phyloP scores from a whole-genome alignment of 352 stramenopile genomes.

The Globisporangium lucens region DNA sequence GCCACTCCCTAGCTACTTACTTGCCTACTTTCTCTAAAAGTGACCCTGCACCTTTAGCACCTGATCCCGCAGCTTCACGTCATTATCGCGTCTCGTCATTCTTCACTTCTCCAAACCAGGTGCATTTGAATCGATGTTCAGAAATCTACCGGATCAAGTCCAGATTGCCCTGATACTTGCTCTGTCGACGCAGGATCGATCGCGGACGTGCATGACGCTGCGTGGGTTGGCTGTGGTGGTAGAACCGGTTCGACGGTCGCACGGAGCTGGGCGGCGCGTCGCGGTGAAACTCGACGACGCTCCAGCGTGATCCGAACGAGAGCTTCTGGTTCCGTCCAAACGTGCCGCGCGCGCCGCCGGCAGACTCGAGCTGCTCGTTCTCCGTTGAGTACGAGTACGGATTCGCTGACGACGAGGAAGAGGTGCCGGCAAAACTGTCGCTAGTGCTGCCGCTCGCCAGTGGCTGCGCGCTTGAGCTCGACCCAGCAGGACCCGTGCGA shows the following conservation, averaged over 20 bases:
- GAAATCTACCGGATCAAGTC: background rate
- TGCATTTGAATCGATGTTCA: too few relatives aligned
- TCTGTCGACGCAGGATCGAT: constrained; percentile 2
- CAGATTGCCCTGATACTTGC: constrained; percentile 2
- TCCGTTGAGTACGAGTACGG: constrained; percentile 1
- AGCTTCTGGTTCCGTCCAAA: constrained; percentile 59
- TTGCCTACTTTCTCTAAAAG: too few relatives aligned
- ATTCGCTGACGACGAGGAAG: background rate
- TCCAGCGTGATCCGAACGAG: constrained; percentile 60
- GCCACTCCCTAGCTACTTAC: too few relatives aligned
- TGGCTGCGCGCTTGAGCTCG: background rate
- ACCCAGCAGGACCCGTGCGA: background rate
- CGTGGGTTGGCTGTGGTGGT: constrained; percentile 29
- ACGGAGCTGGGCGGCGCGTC: constrained; percentile 29
- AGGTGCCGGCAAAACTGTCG: background rate
- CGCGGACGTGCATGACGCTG: constrained; percentile 19
- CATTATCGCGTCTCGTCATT: too few relatives aligned
- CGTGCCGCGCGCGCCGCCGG: constrained; percentile 44
- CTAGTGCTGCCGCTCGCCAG: background rate
- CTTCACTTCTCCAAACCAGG: too few relatives aligned
- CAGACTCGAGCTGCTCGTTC: constrained; percentile 35
- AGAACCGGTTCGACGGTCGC: constrained; percentile 26
- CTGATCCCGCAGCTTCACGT: too few relatives aligned
- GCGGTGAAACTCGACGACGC: constrained; percentile 45
- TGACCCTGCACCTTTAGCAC: too few relatives aligned